Base-by-base conservation (phyloP, 257 asterid genomes). In the Nicotiana knightiana region DNA sequence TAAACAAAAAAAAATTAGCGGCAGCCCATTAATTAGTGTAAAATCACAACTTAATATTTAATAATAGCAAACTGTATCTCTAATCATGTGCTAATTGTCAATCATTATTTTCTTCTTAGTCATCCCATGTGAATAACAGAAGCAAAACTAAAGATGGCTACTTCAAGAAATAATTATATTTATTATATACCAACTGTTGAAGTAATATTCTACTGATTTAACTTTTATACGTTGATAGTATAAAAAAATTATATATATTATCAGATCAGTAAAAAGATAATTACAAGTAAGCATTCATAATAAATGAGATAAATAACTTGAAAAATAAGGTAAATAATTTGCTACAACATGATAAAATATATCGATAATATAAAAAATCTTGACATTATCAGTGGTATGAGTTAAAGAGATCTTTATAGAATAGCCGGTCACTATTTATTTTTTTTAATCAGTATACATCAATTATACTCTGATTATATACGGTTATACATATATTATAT, bases 81-180 rank as follows among this genome's bases (percentile, higher is more conserved):
- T 12, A 76, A 39, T 76, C 84, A 84, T 84, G 87, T 84, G 67
- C 84, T 76, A 85, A 76, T 55, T 59, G 71, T 21, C 26, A 55
- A 76, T 77, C 53, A 59, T 48, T 64, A 65, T 70, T 57, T 62
- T 12, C 63, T 58, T 12, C 53, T 80, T 66, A 65, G 75, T 71
- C 87, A 46, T 43, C 76, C 82, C 85, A 85, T 57, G 82, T 85
- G 83, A 53, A 33, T 61, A 67, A 77, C 59, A 76, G 3, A 51
- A 68, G 32, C 67, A 65, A 10, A 59, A 10, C 0, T 18, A 12
- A 43, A 11, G 7, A 37, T 73, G 15, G 39, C 43, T 48, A 46
- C 13, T 71, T 46, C 26, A 24, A 71, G 21, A 13, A 71, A 12
- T 13, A 46, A 48, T 16, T 73, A 0, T 71, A 43, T 21, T 43